These are phyloP conservation scores for Phytophthora crassamura DNA, from an alignment of 352 stramenopile genomes.

Conservation along the genomic window DNA sequence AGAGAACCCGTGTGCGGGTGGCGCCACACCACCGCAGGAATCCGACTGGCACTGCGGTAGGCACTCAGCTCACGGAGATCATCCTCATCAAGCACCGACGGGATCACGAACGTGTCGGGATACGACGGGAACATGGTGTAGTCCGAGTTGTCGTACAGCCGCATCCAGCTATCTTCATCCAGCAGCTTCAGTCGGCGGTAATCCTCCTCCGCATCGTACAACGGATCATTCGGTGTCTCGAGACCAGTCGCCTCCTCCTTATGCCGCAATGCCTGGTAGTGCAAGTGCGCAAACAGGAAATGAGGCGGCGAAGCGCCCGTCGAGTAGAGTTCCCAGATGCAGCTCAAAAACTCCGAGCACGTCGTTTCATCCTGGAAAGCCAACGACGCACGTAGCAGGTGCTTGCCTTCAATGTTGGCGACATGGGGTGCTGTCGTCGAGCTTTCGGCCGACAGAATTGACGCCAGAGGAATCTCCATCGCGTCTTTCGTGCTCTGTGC, in stretches of 20 bases:
- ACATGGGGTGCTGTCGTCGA: conserved; percentile 85
- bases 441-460: conserved; percentile 80
- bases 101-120: conserved; percentile 93
- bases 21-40: conserved; percentile 94
- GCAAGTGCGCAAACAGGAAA: conserved; percentile 81
- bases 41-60: conserved; percentile 95
- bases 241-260: conserved; percentile 43
- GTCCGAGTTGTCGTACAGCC: conserved; percentile 85
- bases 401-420: conserved; percentile 87
- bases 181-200: conserved; percentile 85
- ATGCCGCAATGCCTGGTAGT: conserved; percentile 74
- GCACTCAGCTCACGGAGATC: conserved; percentile 84
- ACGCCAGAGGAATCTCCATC: conserved; percentile 84
- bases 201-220: conserved; percentile 84
- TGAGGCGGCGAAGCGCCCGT: conserved; percentile 32
- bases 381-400: conserved; percentile 78
- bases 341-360: conserved; percentile 78
- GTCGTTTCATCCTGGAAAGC: conserved; percentile 85
- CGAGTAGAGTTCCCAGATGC: conserved; percentile 78
- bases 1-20: conserved; percentile 91
- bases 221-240: conserved; percentile 53
- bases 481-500: conserved; percentile 79
- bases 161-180: conserved; percentile 84
- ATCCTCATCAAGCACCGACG: conserved; percentile 91
- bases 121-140: conserved; percentile 95